Conservation (phyloP, 2,329 filamentous ascomycete genomes). For the Calycina marina region DNA sequence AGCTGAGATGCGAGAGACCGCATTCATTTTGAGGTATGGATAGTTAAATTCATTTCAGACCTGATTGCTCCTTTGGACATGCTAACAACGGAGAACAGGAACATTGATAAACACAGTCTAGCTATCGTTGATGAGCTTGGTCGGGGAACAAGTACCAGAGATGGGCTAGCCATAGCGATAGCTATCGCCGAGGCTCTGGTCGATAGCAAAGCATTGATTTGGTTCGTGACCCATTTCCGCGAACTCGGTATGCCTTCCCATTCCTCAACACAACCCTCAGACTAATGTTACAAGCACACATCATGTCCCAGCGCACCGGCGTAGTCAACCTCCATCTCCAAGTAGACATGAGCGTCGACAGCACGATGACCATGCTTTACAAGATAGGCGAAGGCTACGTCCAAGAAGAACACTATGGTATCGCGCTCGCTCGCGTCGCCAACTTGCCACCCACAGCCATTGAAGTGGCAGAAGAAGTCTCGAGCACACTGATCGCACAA, state of each 20-base stretch:
- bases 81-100: no score
- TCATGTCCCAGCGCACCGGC: conserved; percentile 59
- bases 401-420: conserved; percentile 63
- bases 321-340: conserved; percentile 73
- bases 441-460: conserved; percentile 57
- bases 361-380: conserved; percentile 76
- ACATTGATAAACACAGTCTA: conserved; percentile 63
- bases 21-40: conserved; percentile 61
- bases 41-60: background rate
- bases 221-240: conserved; percentile 88
- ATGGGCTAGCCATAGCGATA: conserved; percentile 79
- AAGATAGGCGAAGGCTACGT: conserved; percentile 61
- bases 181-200: conserved; percentile 82
- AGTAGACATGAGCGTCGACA: conserved; percentile 43
- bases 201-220: conserved; percentile 63
- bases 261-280: background rate
- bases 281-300: conserved; percentile 39
- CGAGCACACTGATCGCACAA: conserved; percentile 42
- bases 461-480: conserved; percentile 51
- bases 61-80: conserved; percentile 1
- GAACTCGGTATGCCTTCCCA: conserved; percentile 53
- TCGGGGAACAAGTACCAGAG: conserved; percentile 74
- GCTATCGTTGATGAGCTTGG: conserved; percentile 87
- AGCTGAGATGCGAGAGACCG: conserved; percentile 89
- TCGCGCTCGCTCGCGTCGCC: conserved; percentile 63